Conservation (phyloP, 176 grass and related monocot genomes). For the Dactylis glomerata region DNA sequence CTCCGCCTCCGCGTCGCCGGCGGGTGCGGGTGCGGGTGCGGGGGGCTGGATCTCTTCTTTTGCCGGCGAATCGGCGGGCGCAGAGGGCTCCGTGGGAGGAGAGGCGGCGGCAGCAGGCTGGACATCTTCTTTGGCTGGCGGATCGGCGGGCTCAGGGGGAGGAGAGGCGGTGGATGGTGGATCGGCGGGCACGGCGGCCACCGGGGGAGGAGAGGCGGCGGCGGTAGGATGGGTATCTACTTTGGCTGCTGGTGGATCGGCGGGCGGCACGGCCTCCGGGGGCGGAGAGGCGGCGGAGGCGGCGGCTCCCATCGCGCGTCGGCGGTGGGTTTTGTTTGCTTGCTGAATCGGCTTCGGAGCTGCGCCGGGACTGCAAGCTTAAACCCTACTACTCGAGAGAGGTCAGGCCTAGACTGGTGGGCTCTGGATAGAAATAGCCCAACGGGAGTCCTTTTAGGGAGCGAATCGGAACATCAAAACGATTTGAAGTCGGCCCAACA, state of each 20-base stretch:
- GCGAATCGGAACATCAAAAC: no score
- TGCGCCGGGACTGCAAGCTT: not conserved
- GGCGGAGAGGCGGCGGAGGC: slow-evolving; percentile 6
- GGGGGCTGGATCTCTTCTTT: slow-evolving; percentile 9
- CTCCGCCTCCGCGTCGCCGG: not conserved
- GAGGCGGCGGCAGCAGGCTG: not conserved
- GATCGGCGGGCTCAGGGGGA: not conserved
- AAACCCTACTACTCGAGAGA: no score
- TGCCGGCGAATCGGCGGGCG: not conserved
- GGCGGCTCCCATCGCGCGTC: slow-evolving; percentile 33
- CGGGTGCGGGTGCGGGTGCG: not conserved
- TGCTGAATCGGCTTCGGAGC: not conserved
- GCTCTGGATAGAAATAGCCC: not conserved
- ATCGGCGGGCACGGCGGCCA: not conserved
- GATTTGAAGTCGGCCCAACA: no score
- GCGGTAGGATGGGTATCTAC: not conserved
- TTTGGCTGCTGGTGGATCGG: not conserved
- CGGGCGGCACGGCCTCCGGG: not conserved
- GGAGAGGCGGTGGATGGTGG: not conserved
- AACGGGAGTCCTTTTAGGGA: no score
- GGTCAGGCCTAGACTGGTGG: slow-evolving; percentile 4
- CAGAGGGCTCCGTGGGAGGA: not conserved
- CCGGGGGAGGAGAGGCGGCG: not conserved
- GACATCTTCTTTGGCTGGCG: not conserved
- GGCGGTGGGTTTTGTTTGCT: slow-evolving; percentile 6